These are phyloP conservation scores for Vitis riparia DNA, from an alignment of 164 flowering plant species.

Conservation along the genomic window DNA sequence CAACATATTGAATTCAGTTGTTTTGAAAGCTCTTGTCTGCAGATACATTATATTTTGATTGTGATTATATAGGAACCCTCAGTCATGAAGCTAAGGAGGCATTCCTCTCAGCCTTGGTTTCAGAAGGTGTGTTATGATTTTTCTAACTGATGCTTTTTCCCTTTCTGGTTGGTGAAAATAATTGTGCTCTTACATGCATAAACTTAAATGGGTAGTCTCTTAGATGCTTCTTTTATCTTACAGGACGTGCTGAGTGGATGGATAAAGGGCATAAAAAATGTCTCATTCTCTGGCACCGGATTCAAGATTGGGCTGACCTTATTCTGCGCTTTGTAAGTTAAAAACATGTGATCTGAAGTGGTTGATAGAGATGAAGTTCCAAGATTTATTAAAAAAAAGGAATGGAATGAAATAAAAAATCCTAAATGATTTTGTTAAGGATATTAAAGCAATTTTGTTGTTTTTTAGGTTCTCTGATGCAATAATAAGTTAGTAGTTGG, in stretches of 20 bases:
- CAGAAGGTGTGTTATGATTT: slow-evolving; percentile 61
- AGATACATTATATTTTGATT: slow-evolving; percentile 1
- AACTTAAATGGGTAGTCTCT: neutral
- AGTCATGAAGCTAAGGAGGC: slow-evolving; percentile 90
- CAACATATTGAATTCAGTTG: neutral
- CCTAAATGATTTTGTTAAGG: too few species aligned
- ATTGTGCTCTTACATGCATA: neutral
- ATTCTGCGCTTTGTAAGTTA: slow-evolving; percentile 75
- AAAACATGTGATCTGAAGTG: neutral
- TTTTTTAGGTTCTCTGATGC: too few species aligned
- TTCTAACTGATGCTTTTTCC: neutral
- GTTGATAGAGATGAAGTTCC: too few species aligned
- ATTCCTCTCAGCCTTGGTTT: slow-evolving; percentile 83
- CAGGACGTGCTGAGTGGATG: slow-evolving; percentile 98
- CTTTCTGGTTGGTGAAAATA: neutral
- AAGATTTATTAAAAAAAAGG: too few species aligned
- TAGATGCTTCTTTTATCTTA: slow-evolving; percentile 8
- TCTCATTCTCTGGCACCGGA: slow-evolving; percentile 89
- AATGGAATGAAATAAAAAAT: too few species aligned
- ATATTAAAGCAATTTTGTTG: too few species aligned
- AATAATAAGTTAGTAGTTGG: too few species aligned
- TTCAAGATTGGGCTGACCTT: slow-evolving; percentile 95
- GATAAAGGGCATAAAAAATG: slow-evolving; percentile 93
- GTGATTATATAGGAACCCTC: slow-evolving; percentile 71
- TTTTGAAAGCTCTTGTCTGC: neutral